Evolutionary conservation across 148 eudicot species (phyloP), one percentile per base, ranked within the genome.

Genomic region (Fallopia convolvulus): DNA sequence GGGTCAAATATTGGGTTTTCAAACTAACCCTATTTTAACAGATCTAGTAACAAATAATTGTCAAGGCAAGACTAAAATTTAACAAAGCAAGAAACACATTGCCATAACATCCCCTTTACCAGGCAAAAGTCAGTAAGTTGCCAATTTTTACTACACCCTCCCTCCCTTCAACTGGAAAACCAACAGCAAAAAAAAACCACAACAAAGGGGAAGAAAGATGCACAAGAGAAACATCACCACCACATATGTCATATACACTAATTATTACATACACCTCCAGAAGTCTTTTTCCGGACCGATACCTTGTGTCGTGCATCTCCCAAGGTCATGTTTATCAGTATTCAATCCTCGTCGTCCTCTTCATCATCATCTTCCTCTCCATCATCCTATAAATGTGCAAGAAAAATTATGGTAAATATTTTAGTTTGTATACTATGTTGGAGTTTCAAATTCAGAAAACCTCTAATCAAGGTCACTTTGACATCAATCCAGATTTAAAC

Each of bases 281-380:
- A 3, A 73, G 53, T 73, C 46, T 48, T 9, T 48, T 20, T 21
- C 55, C 6, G 55, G 75, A 73, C 23, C 39, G 53, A 73, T 42
- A 73, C 48, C 49, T 7, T 18, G 30, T 8, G 12, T 2, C 5
- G 26, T n/a, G 49, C 2, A 39, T 26, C 75, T 46, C 75, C 75
- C 33, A 73, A 8, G 75, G 17, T 26, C 36, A 3, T 20, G 15
- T 10, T 42, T 44, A 73, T 55, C 44, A 68, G 72, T 10, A 32
- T 70, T 86, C 80, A 88, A 68, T 86, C 89, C 21, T 88, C 89
- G 14, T 86, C 91, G 0, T 88, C 86, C 6, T 85, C 88, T 5
- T 86, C 89, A 5, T 82, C 87, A 0, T 88, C 90, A 2, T 82
- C 85, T 4, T 78, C 85, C 44, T 83, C 90, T 32, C 82, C 90